Conservation (phyloP, 192 early-diverging fungal genomes). For the Globomyces pollinis-pini region DNA sequence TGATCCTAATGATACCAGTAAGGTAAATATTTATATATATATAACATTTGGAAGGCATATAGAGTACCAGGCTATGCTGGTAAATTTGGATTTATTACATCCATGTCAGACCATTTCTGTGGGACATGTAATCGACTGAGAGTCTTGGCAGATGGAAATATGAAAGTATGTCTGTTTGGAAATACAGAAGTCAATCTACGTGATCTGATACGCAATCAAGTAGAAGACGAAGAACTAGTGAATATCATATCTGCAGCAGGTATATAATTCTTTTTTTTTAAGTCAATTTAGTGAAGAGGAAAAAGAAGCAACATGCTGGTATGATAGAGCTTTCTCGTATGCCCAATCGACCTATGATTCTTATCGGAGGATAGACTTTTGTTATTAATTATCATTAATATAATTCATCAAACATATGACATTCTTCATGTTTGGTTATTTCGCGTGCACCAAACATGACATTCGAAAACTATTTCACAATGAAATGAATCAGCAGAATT, state of each 20-base stretch:
- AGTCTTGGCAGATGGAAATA: constrained; percentile 86
- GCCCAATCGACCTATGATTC: constrained; percentile 91
- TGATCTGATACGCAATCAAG: constrained; percentile 64
- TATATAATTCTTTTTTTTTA: constrained; percentile 5
- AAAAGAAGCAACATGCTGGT: constrained; percentile 92
- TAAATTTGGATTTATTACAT: constrained; percentile 94
- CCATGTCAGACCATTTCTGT: constrained; percentile 98
- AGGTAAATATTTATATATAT: too few species aligned
- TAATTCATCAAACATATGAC: too few species aligned
- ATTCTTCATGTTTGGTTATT: too few species aligned
- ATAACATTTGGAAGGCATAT: too few species aligned
- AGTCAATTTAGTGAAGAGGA: constrained; percentile 57
- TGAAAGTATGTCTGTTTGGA: constrained; percentile 92
- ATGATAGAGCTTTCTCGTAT: constrained; percentile 71
- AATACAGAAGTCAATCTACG: constrained; percentile 80
- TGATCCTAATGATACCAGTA: constrained; percentile 80
- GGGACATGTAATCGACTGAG: constrained; percentile 88
- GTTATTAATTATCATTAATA: not conserved
- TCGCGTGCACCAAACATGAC: too few species aligned
- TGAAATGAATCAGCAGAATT: too few species aligned
- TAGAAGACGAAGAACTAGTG: constrained; percentile 58
- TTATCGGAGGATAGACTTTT: constrained; percentile 71
- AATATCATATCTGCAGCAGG: constrained; percentile 70
- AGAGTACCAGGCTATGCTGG: constrained; percentile 70
- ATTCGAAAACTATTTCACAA: too few species aligned